Evolutionary conservation across 2,329 filamentous ascomycete genomes (phyloP), one percentile per base, ranked within the genome.

Genomic region (Bipolaris sorokiniana): DNA sequence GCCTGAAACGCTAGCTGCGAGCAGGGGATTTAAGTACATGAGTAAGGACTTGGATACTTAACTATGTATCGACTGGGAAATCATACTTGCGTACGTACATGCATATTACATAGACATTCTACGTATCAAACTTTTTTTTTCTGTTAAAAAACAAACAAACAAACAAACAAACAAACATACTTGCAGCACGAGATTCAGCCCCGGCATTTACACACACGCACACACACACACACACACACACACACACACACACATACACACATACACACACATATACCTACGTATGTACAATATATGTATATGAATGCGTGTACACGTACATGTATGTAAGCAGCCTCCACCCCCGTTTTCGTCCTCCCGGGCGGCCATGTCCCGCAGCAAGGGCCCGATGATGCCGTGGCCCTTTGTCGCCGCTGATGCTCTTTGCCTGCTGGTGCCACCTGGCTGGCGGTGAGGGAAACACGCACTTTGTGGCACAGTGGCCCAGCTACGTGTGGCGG

Each of bases 1-100:
- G 38, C 51, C 58, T 68, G 62, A 67, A 66, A 63, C 62, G 54
- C 51, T 56, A 47, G 48, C 36, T 47, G 36, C 26, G 26, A 28
- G 26, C 26, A 28, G 28, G 28, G 28, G 28, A 31, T 3, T 31
- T 10, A 9, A 2, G 6, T 2, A 31, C 28, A 31, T 4, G 28
- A 31, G 10, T 1, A 28, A 28, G 26, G 7, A 28, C 7, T 28
- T 10, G 9, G 7, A 28, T 10, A 9, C 9, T 26, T 26, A 26
- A 22, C 3, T 5, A 23, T 28, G 28, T 31, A 31, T 13, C 10
- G 3, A 13, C 28, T 5, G 10, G 28, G 10, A 31, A 31, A 11
- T 13, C 34, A 16, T 37, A 16, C 34, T 11, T 37, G 16, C 6
- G 15, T 38, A 38, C 37, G n/a, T 20, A 20, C 10, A 31, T 31